phyloP scores from a whole-genome alignment of 208 protist species.

The Trypanosoma boissoni region DNA sequence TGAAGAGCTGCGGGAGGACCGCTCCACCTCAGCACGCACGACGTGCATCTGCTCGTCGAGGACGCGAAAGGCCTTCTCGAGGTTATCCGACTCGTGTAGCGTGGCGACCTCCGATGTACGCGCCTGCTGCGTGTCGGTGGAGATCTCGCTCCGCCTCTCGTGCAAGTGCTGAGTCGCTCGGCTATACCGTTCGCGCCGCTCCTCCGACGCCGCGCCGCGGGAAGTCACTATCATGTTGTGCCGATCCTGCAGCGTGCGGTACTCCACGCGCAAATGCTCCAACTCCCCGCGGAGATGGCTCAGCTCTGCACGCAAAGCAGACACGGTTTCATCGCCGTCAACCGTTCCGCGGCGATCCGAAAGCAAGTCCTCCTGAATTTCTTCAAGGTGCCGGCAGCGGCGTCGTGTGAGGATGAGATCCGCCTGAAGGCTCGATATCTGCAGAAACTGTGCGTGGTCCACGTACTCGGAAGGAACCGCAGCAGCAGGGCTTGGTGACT shows the following conservation, averaged over 20 bases:
- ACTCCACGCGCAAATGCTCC: slow-evolving; percentile 23
- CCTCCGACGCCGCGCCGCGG: slow-evolving; percentile 3
- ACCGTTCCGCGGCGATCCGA: too few relatives aligned
- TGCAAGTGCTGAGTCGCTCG: slow-evolving; percentile 30
- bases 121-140: slow-evolving; percentile 15
- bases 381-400: slow-evolving; percentile 38
- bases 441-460: slow-evolving; percentile 47
- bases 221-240: slow-evolving; percentile 20
- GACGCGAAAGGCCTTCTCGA: slow-evolving; percentile 35
- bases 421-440: slow-evolving; percentile 54
- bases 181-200: slow-evolving; percentile 28
- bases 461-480: slow-evolving; percentile 19
- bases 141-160: slow-evolving; percentile 23
- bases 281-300: slow-evolving; percentile 17
- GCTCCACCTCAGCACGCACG: slow-evolving; percentile 20
- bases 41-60: slow-evolving; percentile 35
- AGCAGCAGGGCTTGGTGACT: neutral
- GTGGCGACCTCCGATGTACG: slow-evolving; percentile 26
- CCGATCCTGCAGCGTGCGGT: slow-evolving; percentile 21
- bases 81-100: slow-evolving; percentile 32
- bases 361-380: slow-evolving; percentile 31
- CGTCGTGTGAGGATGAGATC: slow-evolving; percentile 44
- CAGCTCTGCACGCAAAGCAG: slow-evolving; percentile 15
- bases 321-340: too few relatives aligned
- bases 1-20: too few relatives aligned